Percentiles rank a stretch among this genome's conserved stretches.
Conservation (phyloP, 352 stramenopile species). For the Pythium monospermum region DNA sequence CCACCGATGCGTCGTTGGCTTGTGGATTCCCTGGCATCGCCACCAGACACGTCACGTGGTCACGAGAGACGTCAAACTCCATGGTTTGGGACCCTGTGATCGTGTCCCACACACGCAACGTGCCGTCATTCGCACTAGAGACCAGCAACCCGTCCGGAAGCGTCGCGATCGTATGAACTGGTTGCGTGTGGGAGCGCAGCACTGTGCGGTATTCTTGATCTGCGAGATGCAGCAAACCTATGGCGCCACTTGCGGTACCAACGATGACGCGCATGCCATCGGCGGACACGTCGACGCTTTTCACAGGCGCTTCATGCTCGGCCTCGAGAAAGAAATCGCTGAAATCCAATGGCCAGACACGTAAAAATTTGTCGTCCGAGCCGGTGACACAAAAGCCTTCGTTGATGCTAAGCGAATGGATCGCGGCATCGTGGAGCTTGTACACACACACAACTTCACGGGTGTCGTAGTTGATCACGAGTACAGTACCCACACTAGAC, state of each 20-base stretch:
- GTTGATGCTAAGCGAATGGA: slow-evolving; percentile 82
- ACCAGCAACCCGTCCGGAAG: slow-evolving; percentile 36
- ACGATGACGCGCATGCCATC: slow-evolving; percentile 82
- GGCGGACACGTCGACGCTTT: slow-evolving; percentile 53
- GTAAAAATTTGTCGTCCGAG: slow-evolving; percentile 80
- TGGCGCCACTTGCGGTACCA: slow-evolving; percentile 59
- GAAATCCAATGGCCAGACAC: slow-evolving; percentile 91
- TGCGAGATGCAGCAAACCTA: slow-evolving; percentile 83
- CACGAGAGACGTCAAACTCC: slow-evolving; percentile 78
- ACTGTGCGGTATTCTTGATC: slow-evolving; percentile 79
- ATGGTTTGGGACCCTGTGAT: slow-evolving; percentile 59
- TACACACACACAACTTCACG: slow-evolving; percentile 86
- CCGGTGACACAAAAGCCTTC: slow-evolving; percentile 89
- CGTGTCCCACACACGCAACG: slow-evolving; percentile 81
- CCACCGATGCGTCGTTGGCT: slow-evolving; percentile 9
- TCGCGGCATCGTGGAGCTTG: slow-evolving; percentile 80
- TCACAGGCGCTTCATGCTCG: slow-evolving; percentile 69
- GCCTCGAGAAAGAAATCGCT: slow-evolving; percentile 90
- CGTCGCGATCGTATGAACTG: slow-evolving; percentile 38
- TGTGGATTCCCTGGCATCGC: slow-evolving; percentile 45
- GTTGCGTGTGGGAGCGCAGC: slow-evolving; percentile 63
- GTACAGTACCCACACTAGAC: slow-evolving; percentile 66
- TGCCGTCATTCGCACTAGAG: slow-evolving; percentile 68
- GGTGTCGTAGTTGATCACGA: slow-evolving; percentile 82
- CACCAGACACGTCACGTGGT: slow-evolving; percentile 53